A percentile compares a stretch with the other conserved stretches of the same genome.
Evolutionary conservation across 352 stramenopile genomes (phyloP).

Genomic region (Pythium utonaiense): DNA sequence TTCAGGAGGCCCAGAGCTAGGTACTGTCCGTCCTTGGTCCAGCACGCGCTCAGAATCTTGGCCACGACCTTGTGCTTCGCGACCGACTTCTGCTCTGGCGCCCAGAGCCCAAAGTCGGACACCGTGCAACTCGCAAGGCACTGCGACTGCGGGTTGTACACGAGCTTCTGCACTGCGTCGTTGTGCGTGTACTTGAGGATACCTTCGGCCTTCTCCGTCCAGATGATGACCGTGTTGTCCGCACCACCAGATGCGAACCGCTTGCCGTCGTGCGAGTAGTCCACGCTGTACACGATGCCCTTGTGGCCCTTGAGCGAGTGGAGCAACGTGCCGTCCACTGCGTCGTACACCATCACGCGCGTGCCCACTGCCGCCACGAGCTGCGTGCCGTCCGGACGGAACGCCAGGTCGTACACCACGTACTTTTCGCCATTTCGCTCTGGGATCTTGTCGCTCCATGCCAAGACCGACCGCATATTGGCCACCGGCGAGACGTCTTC

Average conservation of each 20-base stretch:
- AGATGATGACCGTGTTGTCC: conserved; percentile 97
- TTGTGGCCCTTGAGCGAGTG: conserved; percentile 91
- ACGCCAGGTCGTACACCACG: conserved; percentile 87
- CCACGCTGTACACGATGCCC: conserved; percentile 90
- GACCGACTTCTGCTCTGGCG: conserved; percentile 91
- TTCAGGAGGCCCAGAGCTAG: conserved; percentile 92
- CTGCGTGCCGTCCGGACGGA: conserved; percentile 86
- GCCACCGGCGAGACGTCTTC: not conserved
- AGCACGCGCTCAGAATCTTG: conserved; percentile 91
- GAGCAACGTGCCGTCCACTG: conserved; percentile 84
- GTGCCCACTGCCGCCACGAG: conserved; percentile 90
- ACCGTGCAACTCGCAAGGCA: conserved; percentile 92
- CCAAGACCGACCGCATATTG: conserved; percentile 73
- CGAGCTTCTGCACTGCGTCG: conserved; percentile 90
- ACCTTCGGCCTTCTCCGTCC: conserved; percentile 91
- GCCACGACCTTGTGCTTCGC: conserved; percentile 93
- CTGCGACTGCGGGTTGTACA: conserved; percentile 91
- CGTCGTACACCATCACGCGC: conserved; percentile 92
- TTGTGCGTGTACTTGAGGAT: conserved; percentile 97
- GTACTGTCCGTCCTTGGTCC: conserved; percentile 90
- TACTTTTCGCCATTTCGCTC: conserved; percentile 86
- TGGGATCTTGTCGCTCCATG: conserved; percentile 86
- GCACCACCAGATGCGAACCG: conserved; percentile 90
- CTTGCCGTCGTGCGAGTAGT: conserved; percentile 89
- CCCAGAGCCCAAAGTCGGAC: conserved; percentile 94